Base-by-base conservation (phyloP, 805 yeast species). In the Kluyveromyces aestuarii region DNA sequence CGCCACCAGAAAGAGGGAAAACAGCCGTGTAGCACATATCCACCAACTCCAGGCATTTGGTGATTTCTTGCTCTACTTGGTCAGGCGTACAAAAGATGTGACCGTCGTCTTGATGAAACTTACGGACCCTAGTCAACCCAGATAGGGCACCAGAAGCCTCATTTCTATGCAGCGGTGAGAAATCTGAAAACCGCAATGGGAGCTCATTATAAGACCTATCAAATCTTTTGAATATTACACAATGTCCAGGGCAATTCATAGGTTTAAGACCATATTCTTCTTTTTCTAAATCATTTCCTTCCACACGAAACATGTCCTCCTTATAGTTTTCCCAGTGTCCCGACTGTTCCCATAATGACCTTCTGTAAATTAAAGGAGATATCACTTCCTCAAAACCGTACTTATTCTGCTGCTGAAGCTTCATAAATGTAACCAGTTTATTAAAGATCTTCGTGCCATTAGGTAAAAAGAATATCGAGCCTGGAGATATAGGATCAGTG, bases 81-180 rank as follows among this genome's bases (percentile, higher is more conserved):
- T 76, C 80, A 36, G 76, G 73, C 1, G 83, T 79, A 62, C 99
- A 93, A 64, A 93, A 93, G 27, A 93, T 90, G 59, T 93, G 99
- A 8, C 97, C 98, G 64, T 93, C 99, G 66, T 93, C 99, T 69
- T 93, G 99, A 66, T 93, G 99, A 69, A 93, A 93, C 53, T 96
- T 73, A 50, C 99, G 77, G 2, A 93, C 96, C 49, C 99, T 74
- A 0, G 98, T 93, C 37, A 93, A 71, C 0, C 99, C 99, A 7
- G 91, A 77, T 18, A 93, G 74, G 1, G 98, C 95, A 2, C 99
- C 99, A 49, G 95, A 83, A 27, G 95, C 83, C 67, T 93, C 99
- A 61, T 93, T 93, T 60, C 99, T 75, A 65, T 93, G 99, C 50
- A 93, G 70, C 1, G 96, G 87, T 21, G 95, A 84, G 69, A 91